Evolutionary conservation across 768 basidiomycete genomes (phyloP).

Genomic region (Tephrocybe sp.): DNA sequence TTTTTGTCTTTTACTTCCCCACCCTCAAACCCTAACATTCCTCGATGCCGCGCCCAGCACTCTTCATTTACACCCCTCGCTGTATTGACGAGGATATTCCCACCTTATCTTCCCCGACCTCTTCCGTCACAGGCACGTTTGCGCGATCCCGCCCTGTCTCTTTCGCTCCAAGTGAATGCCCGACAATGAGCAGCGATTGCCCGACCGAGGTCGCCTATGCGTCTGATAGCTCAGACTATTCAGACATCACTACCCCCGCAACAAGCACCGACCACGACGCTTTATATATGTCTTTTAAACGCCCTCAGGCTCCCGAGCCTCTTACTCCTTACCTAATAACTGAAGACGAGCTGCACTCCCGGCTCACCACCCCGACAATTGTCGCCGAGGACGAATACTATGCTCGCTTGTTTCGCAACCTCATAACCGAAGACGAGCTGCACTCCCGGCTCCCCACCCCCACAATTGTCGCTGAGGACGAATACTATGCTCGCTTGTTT

Average conservation of each 20-base stretch:
- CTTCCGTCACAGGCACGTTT: slow-evolving; percentile 18
- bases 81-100: slow-evolving; percentile 1
- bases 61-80: slow-evolving; percentile 6
- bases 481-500: neutral
- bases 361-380: neutral
- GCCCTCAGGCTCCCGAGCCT: neutral
- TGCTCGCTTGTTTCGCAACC: neutral
- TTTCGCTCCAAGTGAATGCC: slow-evolving; percentile 8
- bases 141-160: slow-evolving; percentile 16
- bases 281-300: neutral
- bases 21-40: neutral
- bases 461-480: neutral
- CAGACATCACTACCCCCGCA: neutral
- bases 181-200: slow-evolving; percentile 5
- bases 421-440: too few relatives aligned
- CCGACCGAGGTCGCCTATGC: neutral
- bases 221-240: neutral
- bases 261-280: neutral
- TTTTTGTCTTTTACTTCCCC: neutral
- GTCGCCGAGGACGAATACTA: neutral
- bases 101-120: slow-evolving; percentile 15
- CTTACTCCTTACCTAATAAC: neutral
- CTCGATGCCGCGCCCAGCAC: neutral
- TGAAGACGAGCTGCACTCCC: neutral
- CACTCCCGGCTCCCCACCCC: too few relatives aligned